Percentiles rank a stretch among this genome's conserved stretches.
Evolutionary conservation across 2,329 filamentous ascomycete species (phyloP).

Genomic region (Arthrobotrys sphaeroides): DNA sequence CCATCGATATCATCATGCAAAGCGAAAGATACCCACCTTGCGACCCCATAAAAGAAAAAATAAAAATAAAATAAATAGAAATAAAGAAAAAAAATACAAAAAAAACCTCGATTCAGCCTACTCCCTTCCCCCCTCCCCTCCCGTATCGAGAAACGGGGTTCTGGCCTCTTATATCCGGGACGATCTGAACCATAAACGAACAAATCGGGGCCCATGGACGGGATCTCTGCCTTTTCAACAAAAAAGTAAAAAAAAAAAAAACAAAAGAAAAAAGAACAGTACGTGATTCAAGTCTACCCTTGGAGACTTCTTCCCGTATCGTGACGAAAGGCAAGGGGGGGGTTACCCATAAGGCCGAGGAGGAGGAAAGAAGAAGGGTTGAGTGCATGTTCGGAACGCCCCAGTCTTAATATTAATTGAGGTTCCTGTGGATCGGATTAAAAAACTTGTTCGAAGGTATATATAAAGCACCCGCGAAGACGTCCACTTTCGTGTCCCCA

Average conservation of each 20-base stretch:
- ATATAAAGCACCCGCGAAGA: no score
- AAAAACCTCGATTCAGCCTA: conserved; percentile 23
- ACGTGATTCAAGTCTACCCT: conserved; percentile 11
- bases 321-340: not conserved
- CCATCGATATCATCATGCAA: conserved; percentile 7
- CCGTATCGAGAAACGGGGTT: conserved; percentile 28
- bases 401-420: no score
- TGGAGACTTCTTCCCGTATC: conserved; percentile 7
- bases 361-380: no score
- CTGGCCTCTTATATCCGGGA: conserved; percentile 36
- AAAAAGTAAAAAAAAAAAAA: not conserved
- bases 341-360: no score
- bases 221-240: not conserved
- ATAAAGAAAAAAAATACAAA: conserved; percentile 2
- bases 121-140: not conserved
- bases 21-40: not conserved
- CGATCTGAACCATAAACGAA: conserved; percentile 25
- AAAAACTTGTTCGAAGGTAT: no score
- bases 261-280: not conserved
- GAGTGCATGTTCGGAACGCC: no score
- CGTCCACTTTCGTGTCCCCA: no score
- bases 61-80: conserved; percentile 17
- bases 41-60: not conserved
- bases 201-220: conserved; percentile 14
- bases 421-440: no score